A percentile compares a stretch with the other conserved stretches of the same genome.
These are phyloP conservation scores for Tetrapisispora pingtungensis DNA, from an alignment of 805 yeast genomes.

Conservation along the genomic window DNA sequence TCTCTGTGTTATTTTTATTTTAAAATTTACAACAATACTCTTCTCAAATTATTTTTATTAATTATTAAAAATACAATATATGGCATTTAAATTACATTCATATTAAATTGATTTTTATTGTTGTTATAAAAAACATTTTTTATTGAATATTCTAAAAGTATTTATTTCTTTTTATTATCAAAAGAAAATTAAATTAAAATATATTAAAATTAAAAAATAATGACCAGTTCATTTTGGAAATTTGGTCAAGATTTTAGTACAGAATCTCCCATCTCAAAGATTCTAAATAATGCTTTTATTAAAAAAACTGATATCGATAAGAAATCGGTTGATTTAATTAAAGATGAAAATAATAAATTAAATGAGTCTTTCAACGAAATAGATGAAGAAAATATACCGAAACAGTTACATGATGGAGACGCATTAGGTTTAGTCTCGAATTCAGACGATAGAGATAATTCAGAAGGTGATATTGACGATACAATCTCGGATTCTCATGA, in stretches of 20 bases:
- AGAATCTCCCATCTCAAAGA: slow-evolving; percentile 45
- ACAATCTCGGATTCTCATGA: slow-evolving; percentile 12
- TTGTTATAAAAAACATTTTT: too few species aligned
- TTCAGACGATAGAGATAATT: slow-evolving; percentile 7
- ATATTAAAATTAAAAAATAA: slow-evolving; percentile 3
- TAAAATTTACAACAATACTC: too few species aligned
- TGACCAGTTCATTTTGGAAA: slow-evolving; percentile 49
- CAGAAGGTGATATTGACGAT: slow-evolving; percentile 16
- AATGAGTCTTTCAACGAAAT: slow-evolving; percentile 8
- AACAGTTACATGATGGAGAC: neutral
- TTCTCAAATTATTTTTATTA: too few species aligned
- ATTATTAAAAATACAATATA: too few species aligned
- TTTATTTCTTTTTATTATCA: too few species aligned
- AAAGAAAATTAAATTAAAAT: neutral
- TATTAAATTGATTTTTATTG: too few species aligned
- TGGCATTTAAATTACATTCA: neutral
- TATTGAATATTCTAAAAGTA: too few species aligned
- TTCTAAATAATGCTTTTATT: slow-evolving; percentile 31
- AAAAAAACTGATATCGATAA: slow-evolving; percentile 11
- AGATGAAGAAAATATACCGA: slow-evolving; percentile 4
- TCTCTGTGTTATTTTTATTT: too few species aligned
- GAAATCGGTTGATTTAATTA: neutral
- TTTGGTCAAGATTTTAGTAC: slow-evolving; percentile 47
- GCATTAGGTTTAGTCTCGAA: neutral
- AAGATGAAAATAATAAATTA: slow-evolving; percentile 1